Evolutionary conservation across 257 asterid genomes (phyloP), one percentile per base, ranked within the genome.

Genomic region (Eucommia ulmoides): DNA sequence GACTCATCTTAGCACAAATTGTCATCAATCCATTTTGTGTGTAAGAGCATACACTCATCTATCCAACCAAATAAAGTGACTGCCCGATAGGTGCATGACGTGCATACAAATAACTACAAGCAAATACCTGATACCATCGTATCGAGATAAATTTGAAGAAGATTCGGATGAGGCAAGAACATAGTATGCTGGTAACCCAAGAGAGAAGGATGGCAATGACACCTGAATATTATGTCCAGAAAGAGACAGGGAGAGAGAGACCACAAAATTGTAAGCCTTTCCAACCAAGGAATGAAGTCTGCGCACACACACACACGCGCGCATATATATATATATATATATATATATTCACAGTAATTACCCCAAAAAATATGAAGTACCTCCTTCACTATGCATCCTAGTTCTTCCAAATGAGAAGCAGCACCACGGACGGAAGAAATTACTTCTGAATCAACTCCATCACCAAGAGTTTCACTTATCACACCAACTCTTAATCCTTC

Each of bases 121-220:
- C n/a, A n/a, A 61, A 65, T 55, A 87, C 97, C 97, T 86, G 64
- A 91, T 65, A 56, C 95, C 96, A 62, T 91, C 96, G 45, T 91
- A 86, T 50, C 99, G 99, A 59, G 99, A 79, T 81, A 91, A 78
- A 72, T 91, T 91, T 17, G 96, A 91, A 44, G 99, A 91, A 45
- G 99, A 76, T 73, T 91, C 96, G 17, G 89, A 91, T 1, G 84
- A 76, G 64, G 99, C 99, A 61, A 91, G 95, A 58, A 86, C 74
- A 59, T 91, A 91, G 68, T 91, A 91, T 50, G 99, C 99, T 3
- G 98, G 95, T 59, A 91, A 73, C 56, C 99, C 96, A 71, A 91
- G 83, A 64, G 96, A 81, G 73, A 76, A 91, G 57, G 95, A 81
- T 17, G 99, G 95, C 73, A 91, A 63, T 1, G 94, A 75, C 26